phyloP scores from a whole-genome alignment of 352 stramenopile species.

The Globisporangium nagaii region DNA sequence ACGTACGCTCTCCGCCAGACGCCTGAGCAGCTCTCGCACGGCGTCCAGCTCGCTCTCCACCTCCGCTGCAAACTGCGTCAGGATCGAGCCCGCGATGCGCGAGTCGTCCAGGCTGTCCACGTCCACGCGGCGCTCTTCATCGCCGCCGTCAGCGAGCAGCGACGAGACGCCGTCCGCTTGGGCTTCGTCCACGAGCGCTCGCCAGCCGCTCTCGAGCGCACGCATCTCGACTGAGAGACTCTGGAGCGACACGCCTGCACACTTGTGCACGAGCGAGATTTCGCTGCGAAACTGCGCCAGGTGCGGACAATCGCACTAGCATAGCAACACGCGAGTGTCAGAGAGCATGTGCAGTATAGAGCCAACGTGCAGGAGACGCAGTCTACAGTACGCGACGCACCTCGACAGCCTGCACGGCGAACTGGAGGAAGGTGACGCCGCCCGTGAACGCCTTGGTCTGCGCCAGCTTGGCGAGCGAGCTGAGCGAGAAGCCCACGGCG shows the following conservation, averaged over 20 bases:
- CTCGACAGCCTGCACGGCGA: constrained; percentile 70
- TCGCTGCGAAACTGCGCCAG: constrained; percentile 55
- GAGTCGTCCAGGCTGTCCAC: constrained; percentile 4
- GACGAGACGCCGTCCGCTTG: constrained; percentile 11
- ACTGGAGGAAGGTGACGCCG: constrained; percentile 72
- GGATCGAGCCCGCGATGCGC: constrained; percentile 24
- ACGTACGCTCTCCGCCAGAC: constrained; percentile 48
- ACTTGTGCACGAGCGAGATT: constrained; percentile 55
- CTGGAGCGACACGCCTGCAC: constrained; percentile 58
- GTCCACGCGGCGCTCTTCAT: background rate
- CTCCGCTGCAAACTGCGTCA: constrained; percentile 52
- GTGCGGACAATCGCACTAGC: constrained; percentile 55
- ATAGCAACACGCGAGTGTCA: background rate
- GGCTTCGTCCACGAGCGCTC: constrained; percentile 51
- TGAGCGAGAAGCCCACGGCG: constrained; percentile 64
- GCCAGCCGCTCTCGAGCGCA: constrained; percentile 47
- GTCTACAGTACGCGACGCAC: constrained; percentile 14
- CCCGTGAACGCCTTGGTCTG: constrained; percentile 79
- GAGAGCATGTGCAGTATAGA: background rate
- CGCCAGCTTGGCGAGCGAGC: constrained; percentile 70
- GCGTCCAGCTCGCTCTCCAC: constrained; percentile 54
- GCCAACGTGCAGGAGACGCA: background rate
- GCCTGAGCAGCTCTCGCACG: constrained; percentile 35
- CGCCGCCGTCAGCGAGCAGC: constrained; percentile 3
- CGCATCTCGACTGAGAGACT: constrained; percentile 52